Conservation (phyloP, 1,284 basidiomycete genomes). For the Cystobasidium slooffiae region DNA sequence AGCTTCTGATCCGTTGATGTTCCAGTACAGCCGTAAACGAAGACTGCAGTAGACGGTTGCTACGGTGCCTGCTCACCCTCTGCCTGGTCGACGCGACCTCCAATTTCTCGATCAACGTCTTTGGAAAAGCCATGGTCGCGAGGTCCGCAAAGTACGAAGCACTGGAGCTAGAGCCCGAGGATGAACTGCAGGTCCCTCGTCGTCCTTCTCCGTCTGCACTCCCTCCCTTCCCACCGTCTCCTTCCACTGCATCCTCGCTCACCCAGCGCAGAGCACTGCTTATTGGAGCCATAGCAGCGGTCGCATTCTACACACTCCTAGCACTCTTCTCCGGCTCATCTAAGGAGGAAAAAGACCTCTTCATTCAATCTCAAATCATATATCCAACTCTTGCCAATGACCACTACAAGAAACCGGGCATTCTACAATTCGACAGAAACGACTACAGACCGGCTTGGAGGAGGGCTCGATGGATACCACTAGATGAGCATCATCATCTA, state of each 20-base stretch:
- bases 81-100: background rate
- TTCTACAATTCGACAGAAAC: constrained; percentile 33
- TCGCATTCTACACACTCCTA: constrained; percentile 8
- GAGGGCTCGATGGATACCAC: constrained; percentile 33
- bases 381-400: constrained; percentile 15
- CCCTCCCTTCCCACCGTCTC: background rate
- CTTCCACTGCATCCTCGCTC: background rate
- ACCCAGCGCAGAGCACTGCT: constrained; percentile 10
- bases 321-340: constrained; percentile 4
- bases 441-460: constrained; percentile 17
- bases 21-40: constrained; percentile 1
- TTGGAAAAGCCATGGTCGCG: background rate
- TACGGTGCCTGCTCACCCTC: background rate
- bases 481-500: background rate
- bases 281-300: constrained; percentile 6
- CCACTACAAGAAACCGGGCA: constrained; percentile 18
- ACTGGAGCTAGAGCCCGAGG: constrained; percentile 14
- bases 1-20: background rate
- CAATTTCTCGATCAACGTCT: constrained; percentile 3
- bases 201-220: background rate
- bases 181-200: background rate
- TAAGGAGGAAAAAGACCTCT: constrained; percentile 7
- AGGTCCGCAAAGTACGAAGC: constrained; percentile 25
- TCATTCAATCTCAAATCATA: constrained; percentile 17
- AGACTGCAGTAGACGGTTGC: background rate